Conservation (phyloP, 2,329 filamentous ascomycete genomes). For the Beauveria sp. region DNA sequence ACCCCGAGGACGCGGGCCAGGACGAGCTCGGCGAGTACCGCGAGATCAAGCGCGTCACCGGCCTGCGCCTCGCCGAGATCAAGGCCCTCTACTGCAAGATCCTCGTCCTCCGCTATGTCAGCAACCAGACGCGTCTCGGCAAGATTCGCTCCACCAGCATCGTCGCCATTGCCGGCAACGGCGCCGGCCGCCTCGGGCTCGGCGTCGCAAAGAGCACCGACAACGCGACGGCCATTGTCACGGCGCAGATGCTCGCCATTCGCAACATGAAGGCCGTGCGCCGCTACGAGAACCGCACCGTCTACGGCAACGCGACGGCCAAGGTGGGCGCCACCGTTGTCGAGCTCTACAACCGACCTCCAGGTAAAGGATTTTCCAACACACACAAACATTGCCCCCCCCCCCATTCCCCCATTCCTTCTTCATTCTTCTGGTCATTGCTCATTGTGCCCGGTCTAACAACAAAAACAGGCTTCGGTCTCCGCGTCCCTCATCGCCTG, state of each 20-base stretch:
- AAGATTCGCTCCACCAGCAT: conserved; percentile 75
- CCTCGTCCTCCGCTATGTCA: conserved; percentile 65
- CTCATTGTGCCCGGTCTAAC: not conserved
- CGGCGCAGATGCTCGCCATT: conserved; percentile 75
- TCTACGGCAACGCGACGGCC: conserved; percentile 72
- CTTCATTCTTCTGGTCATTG: conserved; percentile 11
- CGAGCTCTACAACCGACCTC: conserved; percentile 72
- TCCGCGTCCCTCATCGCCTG: conserved; percentile 83
- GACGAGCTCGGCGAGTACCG: conserved; percentile 45
- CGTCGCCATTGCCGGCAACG: conserved; percentile 79
- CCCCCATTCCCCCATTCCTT: not conserved
- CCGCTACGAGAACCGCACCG: conserved; percentile 86
- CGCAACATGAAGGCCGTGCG: conserved; percentile 89
- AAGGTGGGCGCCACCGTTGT: conserved; percentile 89
- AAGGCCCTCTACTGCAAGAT: conserved; percentile 57
- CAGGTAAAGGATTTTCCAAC: conserved; percentile 55
- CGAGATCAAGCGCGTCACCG: conserved; percentile 47
- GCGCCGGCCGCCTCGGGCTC: conserved; percentile 76
- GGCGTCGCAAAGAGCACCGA: conserved; percentile 87
- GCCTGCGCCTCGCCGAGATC: conserved; percentile 46
- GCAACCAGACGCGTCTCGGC: conserved; percentile 92
- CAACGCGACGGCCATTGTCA: conserved; percentile 54
- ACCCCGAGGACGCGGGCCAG: conserved; percentile 42
- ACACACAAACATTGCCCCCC: too few relatives aligned
- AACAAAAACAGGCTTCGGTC: conserved; percentile 67